Percentiles rank a stretch among this genome's conserved stretches.
phyloP scores from a whole-genome alignment of 495 filamentous ascomycete species.

The Astrocystis sublimbata region DNA sequence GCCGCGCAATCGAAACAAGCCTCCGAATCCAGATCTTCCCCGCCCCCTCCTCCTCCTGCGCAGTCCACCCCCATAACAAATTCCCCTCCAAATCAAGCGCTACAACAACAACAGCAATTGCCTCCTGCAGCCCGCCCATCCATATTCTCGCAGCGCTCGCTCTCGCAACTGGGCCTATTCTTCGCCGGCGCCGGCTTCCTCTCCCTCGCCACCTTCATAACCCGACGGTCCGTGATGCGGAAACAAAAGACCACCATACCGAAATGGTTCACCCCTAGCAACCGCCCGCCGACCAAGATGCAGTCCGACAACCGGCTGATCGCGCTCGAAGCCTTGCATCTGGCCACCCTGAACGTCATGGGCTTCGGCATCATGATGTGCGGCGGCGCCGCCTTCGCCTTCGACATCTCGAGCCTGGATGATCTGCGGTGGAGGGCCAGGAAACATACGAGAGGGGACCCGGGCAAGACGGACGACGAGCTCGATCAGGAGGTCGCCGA shows the following conservation, averaged over 20 bases:
- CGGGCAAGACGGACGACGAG: slow-evolving; percentile 52
- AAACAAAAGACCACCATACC: slow-evolving; percentile 58
- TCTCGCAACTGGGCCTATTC: slow-evolving; percentile 60
- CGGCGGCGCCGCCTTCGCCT: slow-evolving; percentile 67
- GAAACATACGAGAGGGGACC: slow-evolving; percentile 47
- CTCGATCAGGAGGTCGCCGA: slow-evolving; percentile 69
- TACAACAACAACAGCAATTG: too few species aligned
- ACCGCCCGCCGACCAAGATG: slow-evolving; percentile 31
- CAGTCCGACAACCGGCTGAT: slow-evolving; percentile 46
- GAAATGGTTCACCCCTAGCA: slow-evolving; percentile 66
- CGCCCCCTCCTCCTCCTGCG: not conserved
- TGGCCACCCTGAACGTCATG: slow-evolving; percentile 81
- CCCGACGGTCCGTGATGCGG: slow-evolving; percentile 63
- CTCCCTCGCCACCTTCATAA: slow-evolving; percentile 64
- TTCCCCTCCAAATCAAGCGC: not conserved
- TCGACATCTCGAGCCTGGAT: slow-evolving; percentile 70
- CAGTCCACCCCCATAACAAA: slow-evolving; percentile 22
- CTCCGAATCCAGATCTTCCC: too few species aligned
- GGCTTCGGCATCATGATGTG: slow-evolving; percentile 66
- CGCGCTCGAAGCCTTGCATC: slow-evolving; percentile 73
- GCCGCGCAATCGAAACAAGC: too few species aligned
- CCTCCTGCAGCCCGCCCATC: slow-evolving; percentile 15
- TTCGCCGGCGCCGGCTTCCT: slow-evolving; percentile 73
- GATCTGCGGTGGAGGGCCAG: slow-evolving; percentile 60
- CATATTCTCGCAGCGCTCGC: slow-evolving; percentile 40